These are phyloP conservation scores for Naganishia friedmannii DNA, from an alignment of 768 basidiomycete species.

Conservation along the genomic window DNA sequence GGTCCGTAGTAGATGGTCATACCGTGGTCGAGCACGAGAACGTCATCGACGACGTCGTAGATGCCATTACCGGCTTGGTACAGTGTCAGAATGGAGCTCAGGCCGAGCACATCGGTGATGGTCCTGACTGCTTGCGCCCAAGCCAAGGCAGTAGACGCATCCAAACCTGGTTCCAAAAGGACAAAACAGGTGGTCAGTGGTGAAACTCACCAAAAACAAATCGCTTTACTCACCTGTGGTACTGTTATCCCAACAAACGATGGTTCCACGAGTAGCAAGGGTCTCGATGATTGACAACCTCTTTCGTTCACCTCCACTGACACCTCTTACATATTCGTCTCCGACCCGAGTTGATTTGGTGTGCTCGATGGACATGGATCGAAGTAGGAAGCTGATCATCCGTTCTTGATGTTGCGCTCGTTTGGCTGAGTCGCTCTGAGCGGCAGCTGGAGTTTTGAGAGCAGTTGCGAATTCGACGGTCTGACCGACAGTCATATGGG, in stretches of 20 bases:
- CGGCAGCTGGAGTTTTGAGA: constrained; percentile 40
- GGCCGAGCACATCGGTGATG: constrained; percentile 31
- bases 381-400: constrained; percentile 52
- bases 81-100: constrained; percentile 29
- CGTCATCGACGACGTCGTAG: constrained; percentile 36
- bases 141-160: constrained; percentile 32
- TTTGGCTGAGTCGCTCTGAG: constrained; percentile 30
- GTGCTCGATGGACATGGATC: constrained; percentile 45
- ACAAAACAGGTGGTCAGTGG: neutral
- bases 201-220: too few species aligned
- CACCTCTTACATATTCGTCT: constrained; percentile 53
- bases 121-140: constrained; percentile 30
- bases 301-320: constrained; percentile 36
- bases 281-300: constrained; percentile 33
- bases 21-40: constrained; percentile 34
- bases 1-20: constrained; percentile 34
- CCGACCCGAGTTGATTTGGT: constrained; percentile 48
- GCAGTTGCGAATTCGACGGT: constrained; percentile 46
- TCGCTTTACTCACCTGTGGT: constrained; percentile 31
- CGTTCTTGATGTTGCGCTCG: constrained; percentile 43
- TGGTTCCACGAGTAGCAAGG: constrained; percentile 20
- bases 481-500: constrained; percentile 43
- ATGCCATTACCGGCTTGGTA: constrained; percentile 37
- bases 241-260: constrained; percentile 33
- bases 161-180: constrained; percentile 21